Evolutionary conservation across 179 eudicot species (phyloP).

Genomic region (Beta corolliflora): DNA sequence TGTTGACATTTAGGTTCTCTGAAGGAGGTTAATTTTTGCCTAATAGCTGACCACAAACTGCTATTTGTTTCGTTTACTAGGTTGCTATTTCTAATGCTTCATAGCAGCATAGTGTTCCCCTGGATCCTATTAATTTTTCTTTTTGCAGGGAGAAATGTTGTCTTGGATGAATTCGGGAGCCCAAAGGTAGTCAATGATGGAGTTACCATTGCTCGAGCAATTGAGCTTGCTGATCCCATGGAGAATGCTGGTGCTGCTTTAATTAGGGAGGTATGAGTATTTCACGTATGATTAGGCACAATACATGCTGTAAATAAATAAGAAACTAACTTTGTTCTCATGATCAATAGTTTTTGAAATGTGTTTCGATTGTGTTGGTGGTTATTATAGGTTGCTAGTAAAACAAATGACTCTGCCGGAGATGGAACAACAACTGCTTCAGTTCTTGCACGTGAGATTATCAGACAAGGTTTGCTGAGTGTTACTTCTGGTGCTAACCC

Average conservation of each 20-base stretch:
- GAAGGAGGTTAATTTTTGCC: neutral
- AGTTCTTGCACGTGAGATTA: slow-evolving; percentile 90
- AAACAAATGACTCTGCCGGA: slow-evolving; percentile 97
- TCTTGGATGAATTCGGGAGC: slow-evolving; percentile 87
- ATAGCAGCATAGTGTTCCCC: neutral
- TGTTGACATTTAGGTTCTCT: neutral
- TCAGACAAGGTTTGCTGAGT: slow-evolving; percentile 74
- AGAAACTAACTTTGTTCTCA: neutral
- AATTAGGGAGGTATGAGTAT: slow-evolving; percentile 76
- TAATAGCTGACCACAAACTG: neutral
- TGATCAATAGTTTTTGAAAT: neutral
- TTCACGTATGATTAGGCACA: neutral
- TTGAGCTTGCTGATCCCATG: slow-evolving; percentile 94
- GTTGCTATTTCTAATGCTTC: neutral
- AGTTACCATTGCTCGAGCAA: slow-evolving; percentile 95
- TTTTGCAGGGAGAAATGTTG: slow-evolving; percentile 86
- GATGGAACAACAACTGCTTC: slow-evolving; percentile 98
- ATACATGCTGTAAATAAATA: neutral
- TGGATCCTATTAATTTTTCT: neutral
- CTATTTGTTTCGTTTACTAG: neutral
- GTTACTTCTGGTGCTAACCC: slow-evolving; percentile 99
- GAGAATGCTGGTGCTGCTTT: slow-evolving; percentile 99
- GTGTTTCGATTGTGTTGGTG: neutral
- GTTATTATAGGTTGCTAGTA: slow-evolving; percentile 78
- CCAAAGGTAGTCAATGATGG: slow-evolving; percentile 98